Conservation (phyloP, 2,329 filamentous ascomycete species). For the Atkinsonella hypoxylon region DNA sequence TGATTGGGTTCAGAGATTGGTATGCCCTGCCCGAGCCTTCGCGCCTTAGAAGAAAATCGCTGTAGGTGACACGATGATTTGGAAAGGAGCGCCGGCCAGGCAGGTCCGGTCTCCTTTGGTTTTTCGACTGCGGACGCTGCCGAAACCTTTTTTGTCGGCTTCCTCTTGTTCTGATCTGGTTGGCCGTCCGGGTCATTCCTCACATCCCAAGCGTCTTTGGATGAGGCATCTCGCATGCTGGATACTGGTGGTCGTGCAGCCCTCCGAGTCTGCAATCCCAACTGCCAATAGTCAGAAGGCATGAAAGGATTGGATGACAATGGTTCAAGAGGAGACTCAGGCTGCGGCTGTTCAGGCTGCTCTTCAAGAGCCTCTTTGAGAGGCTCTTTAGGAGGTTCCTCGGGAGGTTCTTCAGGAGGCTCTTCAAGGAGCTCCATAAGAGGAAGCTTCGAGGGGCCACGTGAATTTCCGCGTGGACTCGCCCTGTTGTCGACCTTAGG, state of each 20-base stretch:
- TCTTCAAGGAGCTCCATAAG: slow-evolving; percentile 4
- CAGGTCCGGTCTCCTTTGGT: neutral
- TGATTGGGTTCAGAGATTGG: neutral
- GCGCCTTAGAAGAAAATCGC: neutral
- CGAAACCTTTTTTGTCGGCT: slow-evolving; percentile 1
- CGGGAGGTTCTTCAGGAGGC: neutral
- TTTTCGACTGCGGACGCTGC: slow-evolving; percentile 10
- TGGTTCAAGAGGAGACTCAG: too few species aligned
- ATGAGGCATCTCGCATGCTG: slow-evolving; percentile 14
- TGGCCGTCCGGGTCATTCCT: slow-evolving; percentile 34
- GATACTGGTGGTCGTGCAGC: neutral
- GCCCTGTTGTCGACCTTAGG: neutral
- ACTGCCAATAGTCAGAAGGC: neutral
- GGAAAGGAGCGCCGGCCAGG: neutral
- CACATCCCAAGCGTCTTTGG: slow-evolving; percentile 25
- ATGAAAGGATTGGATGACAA: neutral
- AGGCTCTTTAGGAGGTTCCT: slow-evolving; percentile 2
- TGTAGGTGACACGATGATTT: neutral
- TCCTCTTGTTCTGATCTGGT: slow-evolving; percentile 9
- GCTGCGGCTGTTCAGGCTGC: too few species aligned
- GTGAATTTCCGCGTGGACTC: neutral
- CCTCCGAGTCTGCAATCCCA: neutral
- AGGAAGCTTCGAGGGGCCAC: neutral
- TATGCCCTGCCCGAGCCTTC: neutral
- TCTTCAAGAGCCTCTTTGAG: neutral